These are phyloP conservation scores for Podospora comata DNA, from an alignment of 495 filamentous ascomycete species.

Conservation along the genomic window DNA sequence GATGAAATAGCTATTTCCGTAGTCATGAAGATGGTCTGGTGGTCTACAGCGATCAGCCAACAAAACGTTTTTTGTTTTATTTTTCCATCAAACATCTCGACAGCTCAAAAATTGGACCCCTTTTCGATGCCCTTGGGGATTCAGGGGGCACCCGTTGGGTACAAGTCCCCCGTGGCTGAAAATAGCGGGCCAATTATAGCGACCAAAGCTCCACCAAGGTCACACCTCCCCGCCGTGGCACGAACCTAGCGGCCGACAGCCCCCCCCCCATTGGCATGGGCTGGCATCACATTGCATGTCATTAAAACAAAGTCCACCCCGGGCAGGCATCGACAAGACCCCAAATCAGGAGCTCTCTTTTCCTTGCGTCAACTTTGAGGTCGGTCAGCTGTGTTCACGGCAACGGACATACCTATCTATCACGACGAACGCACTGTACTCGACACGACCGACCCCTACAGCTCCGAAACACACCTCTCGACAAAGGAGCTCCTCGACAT, in stretches of 20 bases:
- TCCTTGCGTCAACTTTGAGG: not conserved
- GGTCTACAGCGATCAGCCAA: too few species aligned
- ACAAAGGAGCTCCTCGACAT: conserved; percentile 27
- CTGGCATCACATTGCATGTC: conserved; percentile 4
- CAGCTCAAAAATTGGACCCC: not conserved
- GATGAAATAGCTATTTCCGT: too few species aligned
- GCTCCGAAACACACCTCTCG: conserved; percentile 11
- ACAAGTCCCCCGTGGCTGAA: conserved; percentile 4
- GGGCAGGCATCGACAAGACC: not conserved
- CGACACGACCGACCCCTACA: not conserved
- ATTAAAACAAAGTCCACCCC: not conserved
- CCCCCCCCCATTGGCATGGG: not conserved
- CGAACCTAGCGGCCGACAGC: not conserved
- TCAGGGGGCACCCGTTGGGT: not conserved
- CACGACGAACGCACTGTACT: not conserved
- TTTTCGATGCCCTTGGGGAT: not conserved
- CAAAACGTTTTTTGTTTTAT: not conserved
- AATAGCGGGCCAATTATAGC: conserved; percentile 15
- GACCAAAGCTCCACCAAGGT: conserved; percentile 12
- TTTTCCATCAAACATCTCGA: not conserved
- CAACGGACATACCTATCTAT: not conserved
- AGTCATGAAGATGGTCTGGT: too few species aligned
- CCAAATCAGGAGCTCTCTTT: not conserved
- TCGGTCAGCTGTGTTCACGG: not conserved
- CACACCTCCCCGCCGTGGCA: not conserved